These are phyloP conservation scores for Metschnikowia proteae DNA, from an alignment of 805 yeast genomes.

Conservation along the genomic window DNA sequence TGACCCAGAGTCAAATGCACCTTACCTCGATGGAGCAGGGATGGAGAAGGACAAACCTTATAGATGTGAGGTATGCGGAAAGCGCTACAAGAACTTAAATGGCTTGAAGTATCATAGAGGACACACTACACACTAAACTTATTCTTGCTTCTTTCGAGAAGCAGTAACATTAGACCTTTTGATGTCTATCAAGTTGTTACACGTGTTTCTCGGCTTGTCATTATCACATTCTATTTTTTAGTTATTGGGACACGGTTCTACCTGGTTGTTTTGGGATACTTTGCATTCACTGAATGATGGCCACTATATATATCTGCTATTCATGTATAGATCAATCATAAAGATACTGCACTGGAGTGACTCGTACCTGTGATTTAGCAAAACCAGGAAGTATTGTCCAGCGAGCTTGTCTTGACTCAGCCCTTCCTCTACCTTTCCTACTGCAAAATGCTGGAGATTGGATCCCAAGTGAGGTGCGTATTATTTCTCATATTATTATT, in stretches of 20 bases:
- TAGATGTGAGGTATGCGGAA: slow-evolving; percentile 97
- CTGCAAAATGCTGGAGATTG: too few species aligned
- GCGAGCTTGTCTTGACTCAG: too few species aligned
- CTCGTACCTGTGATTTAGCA: neutral
- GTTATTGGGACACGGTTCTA: slow-evolving; percentile 6
- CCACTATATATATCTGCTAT: slow-evolving; percentile 2
- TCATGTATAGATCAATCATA: slow-evolving; percentile 7
- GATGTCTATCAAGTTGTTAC: neutral
- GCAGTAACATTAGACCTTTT: neutral
- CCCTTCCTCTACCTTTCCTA: too few species aligned
- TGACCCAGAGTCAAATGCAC: slow-evolving; percentile 85
- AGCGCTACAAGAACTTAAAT: slow-evolving; percentile 90
- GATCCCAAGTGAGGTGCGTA: too few species aligned
- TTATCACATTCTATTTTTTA: slow-evolving; percentile 3
- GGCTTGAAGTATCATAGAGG: slow-evolving; percentile 97
- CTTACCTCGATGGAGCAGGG: slow-evolving; percentile 89
- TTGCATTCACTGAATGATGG: slow-evolving; percentile 5
- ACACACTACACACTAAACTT: slow-evolving; percentile 82
- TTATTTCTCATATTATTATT: too few species aligned
- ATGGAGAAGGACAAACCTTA: slow-evolving; percentile 98
- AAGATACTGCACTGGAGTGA: slow-evolving; percentile 3
- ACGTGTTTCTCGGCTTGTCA: slow-evolving; percentile 3
- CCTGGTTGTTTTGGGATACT: slow-evolving; percentile 7
- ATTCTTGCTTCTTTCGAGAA: neutral
- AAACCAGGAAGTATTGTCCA: too few species aligned